Percentiles rank a stretch among this genome's conserved stretches.
phyloP scores from a whole-genome alignment of 345 rosid species.

The Balakata baccata region DNA sequence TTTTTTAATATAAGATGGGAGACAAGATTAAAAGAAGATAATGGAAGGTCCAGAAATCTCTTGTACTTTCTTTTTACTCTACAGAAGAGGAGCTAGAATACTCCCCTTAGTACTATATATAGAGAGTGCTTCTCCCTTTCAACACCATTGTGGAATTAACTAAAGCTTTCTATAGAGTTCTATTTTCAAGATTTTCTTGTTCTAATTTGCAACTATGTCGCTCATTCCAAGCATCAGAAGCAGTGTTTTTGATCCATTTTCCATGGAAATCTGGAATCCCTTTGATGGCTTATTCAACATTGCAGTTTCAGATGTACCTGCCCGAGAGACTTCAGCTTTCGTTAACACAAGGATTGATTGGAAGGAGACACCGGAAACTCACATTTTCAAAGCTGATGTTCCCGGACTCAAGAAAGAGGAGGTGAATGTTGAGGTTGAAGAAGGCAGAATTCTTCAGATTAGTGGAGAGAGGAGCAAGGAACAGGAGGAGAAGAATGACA shows the following conservation, averaged over 20 bases:
- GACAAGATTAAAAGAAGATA: neutral
- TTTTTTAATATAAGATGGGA: neutral
- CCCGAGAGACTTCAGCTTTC: slow-evolving; percentile 13
- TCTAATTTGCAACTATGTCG: slow-evolving; percentile 1
- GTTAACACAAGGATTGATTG: slow-evolving; percentile 22
- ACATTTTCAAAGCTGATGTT: slow-evolving; percentile 29
- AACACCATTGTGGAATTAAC: neutral
- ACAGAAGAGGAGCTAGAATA: slow-evolving; percentile 4
- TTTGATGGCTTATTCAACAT: slow-evolving; percentile 6
- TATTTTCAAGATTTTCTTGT: neutral
- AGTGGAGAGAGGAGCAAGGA: slow-evolving; percentile 29
- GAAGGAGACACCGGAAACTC: slow-evolving; percentile 30
- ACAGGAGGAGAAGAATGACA: slow-evolving; percentile 21
- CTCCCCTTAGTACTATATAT: slow-evolving; percentile 19
- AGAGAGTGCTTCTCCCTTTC: neutral
- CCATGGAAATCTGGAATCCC: slow-evolving; percentile 22
- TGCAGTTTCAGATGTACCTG: neutral
- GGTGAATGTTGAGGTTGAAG: slow-evolving; percentile 28
- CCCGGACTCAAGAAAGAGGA: slow-evolving; percentile 25
- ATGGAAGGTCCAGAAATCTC: slow-evolving; percentile 11
- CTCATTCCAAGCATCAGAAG: slow-evolving; percentile 24
- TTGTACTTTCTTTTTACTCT: neutral
- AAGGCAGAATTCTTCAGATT: slow-evolving; percentile 26
- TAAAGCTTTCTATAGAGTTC: neutral
- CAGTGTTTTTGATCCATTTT: slow-evolving; percentile 22